Evolutionary conservation across 1,284 basidiomycete genomes (phyloP).

Genomic region (Peniophora sp.): DNA sequence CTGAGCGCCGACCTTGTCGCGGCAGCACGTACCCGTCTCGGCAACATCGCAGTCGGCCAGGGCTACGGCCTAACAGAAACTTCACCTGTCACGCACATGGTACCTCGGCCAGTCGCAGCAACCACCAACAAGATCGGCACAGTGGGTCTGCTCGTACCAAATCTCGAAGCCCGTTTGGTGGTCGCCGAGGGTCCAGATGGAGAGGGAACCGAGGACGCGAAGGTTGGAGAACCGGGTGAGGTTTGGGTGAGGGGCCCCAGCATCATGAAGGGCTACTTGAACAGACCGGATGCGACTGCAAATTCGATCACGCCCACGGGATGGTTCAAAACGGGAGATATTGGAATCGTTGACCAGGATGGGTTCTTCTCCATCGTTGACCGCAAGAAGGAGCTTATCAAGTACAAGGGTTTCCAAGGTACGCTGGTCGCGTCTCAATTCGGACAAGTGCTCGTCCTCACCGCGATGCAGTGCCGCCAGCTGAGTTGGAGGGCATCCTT

Average conservation of each 20-base stretch:
- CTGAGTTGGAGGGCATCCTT: slow-evolving; percentile 72
- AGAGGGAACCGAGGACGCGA: slow-evolving; percentile 34
- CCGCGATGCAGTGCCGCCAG: slow-evolving; percentile 62
- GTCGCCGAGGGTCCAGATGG: slow-evolving; percentile 38
- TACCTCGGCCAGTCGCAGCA: slow-evolving; percentile 29
- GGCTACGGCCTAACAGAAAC: slow-evolving; percentile 79
- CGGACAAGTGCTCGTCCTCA: not conserved
- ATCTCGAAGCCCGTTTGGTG: slow-evolving; percentile 73
- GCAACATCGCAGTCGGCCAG: slow-evolving; percentile 31
- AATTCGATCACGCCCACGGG: slow-evolving; percentile 61
- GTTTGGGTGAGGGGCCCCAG: slow-evolving; percentile 73
- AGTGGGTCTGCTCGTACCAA: slow-evolving; percentile 70
- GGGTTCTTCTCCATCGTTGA: slow-evolving; percentile 65
- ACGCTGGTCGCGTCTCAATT: not conserved
- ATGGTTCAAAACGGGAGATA: slow-evolving; percentile 85
- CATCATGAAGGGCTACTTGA: slow-evolving; percentile 76
- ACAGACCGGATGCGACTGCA: slow-evolving; percentile 58
- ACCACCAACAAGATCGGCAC: slow-evolving; percentile 44
- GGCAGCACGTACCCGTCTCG: slow-evolving; percentile 35
- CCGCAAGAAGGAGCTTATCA: slow-evolving; percentile 76
- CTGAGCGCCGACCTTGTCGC: slow-evolving; percentile 56
- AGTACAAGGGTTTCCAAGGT: slow-evolving; percentile 55
- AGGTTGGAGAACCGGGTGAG: slow-evolving; percentile 62
- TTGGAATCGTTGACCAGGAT: slow-evolving; percentile 52
- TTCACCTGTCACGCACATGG: slow-evolving; percentile 50